These are phyloP conservation scores for Tritrichomonas musculus DNA, from an alignment of 208 protist species.

Conservation along the genomic window DNA sequence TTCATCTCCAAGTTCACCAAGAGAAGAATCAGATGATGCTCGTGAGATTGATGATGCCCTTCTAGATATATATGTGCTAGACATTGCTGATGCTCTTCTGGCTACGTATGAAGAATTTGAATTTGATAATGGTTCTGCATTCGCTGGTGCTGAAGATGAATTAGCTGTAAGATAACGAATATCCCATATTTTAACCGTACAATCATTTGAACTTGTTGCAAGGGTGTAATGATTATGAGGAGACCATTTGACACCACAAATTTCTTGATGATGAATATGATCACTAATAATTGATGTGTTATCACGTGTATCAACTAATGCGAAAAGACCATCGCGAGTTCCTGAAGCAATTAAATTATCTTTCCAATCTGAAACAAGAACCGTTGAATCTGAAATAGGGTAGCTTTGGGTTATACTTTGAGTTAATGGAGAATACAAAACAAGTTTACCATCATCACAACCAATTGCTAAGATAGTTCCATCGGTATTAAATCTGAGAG, in stretches of 20 bases:
- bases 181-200: constrained; percentile 31
- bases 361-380: background rate
- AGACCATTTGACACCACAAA: background rate
- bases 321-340: background rate
- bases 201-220: background rate
- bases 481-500: background rate
- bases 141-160: too few species aligned
- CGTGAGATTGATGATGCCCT: too few species aligned
- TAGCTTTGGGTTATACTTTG: background rate
- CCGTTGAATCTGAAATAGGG: background rate
- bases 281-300: background rate
- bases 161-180: background rate
- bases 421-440: background rate
- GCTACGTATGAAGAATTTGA: too few species aligned
- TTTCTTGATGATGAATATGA: background rate
- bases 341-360: background rate
- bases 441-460: background rate
- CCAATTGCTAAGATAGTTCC: background rate
- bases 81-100: too few species aligned
- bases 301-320: background rate
- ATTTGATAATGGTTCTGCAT: too few species aligned
- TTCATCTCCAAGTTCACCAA: too few species aligned
- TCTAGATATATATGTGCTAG: too few species aligned
- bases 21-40: too few species aligned
- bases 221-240: background rate